Percentiles rank a stretch among this genome's conserved stretches.
Conservation (phyloP, 148 eudicot species). For the Pouteria glomerata region DNA sequence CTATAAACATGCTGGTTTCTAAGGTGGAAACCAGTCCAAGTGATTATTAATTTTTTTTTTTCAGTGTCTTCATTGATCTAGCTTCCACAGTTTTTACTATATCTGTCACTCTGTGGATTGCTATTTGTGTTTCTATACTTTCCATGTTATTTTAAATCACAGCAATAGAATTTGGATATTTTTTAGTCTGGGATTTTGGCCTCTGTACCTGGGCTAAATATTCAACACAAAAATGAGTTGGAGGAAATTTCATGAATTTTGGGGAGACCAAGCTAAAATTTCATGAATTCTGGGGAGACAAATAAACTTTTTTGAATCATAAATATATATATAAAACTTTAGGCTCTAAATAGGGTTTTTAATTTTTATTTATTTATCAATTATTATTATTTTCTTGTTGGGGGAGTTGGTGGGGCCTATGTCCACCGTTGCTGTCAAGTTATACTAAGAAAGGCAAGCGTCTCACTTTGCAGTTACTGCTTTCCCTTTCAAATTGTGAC, state of each 20-base stretch:
- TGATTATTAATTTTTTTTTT: slow-evolving; percentile 5
- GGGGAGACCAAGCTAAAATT: no score
- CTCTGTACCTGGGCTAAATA: background rate
- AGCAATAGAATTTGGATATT: background rate
- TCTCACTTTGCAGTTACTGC: background rate
- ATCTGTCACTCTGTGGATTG: background rate
- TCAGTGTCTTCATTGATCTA: background rate
- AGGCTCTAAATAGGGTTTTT: background rate
- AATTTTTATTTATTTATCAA: background rate
- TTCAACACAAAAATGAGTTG: background rate
- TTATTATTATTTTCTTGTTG: no score
- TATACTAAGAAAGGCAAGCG: background rate
- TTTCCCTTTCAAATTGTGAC: slow-evolving; percentile 10
- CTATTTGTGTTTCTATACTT: background rate
- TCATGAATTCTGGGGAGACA: no score
- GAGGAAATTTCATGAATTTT: no score
- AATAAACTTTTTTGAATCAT: no score
- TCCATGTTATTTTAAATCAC: background rate
- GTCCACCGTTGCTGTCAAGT: background rate
- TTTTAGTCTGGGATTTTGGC: background rate
- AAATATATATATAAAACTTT: no score
- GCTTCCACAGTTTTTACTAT: background rate
- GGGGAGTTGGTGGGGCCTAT: no score
- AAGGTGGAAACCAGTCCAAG: background rate
- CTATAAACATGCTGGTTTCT: background rate